Evolutionary conservation across 257 asterid species (phyloP).

Genomic region (Solanum ossicruentum): DNA sequence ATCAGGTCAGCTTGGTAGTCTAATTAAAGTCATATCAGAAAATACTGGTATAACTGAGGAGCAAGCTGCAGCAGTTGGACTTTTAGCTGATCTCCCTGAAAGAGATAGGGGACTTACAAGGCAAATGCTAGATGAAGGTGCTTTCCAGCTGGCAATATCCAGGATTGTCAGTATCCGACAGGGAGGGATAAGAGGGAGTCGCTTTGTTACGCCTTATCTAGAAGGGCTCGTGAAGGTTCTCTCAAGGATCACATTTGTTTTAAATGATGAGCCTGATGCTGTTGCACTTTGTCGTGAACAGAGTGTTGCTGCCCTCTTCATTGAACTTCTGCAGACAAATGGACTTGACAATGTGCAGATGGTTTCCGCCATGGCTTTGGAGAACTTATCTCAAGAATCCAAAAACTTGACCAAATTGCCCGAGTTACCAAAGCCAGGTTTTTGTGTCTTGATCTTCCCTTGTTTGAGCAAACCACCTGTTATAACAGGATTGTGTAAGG

Average conservation of each 20-base stretch:
- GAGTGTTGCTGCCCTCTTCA: conserved; percentile 55
- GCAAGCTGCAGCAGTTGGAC: conserved; percentile 81
- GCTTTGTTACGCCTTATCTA: conserved; percentile 73
- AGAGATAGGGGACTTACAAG: conserved; percentile 63
- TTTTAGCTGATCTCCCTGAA: conserved; percentile 84
- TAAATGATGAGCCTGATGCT: conserved; percentile 47
- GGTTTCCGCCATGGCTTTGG: conserved; percentile 85
- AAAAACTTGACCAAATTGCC: conserved; percentile 57
- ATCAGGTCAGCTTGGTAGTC: conserved; percentile 66
- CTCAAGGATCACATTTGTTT: conserved; percentile 55
- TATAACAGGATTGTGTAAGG: conserved; percentile 51
- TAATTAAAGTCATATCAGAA: conserved; percentile 55
- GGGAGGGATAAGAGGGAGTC: conserved; percentile 65
- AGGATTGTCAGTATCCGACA: conserved; percentile 52
- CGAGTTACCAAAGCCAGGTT: conserved; percentile 44
- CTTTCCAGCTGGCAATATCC: conserved; percentile 42
- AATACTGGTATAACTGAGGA: conserved; percentile 61
- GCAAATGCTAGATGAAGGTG: conserved; percentile 71
- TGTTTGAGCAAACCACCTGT: conserved; percentile 56
- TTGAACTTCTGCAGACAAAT: conserved; percentile 64
- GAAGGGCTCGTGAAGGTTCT: conserved; percentile 94
- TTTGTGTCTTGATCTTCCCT: conserved; percentile 51
- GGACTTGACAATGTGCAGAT: conserved; percentile 91
- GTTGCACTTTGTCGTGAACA: conserved; percentile 48
- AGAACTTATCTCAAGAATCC: conserved; percentile 71